A percentile compares a stretch with the other conserved stretches of the same genome.
Evolutionary conservation across 371 early-diverging fungal genomes (phyloP).

Genomic region (Rhizopus delemar): DNA sequence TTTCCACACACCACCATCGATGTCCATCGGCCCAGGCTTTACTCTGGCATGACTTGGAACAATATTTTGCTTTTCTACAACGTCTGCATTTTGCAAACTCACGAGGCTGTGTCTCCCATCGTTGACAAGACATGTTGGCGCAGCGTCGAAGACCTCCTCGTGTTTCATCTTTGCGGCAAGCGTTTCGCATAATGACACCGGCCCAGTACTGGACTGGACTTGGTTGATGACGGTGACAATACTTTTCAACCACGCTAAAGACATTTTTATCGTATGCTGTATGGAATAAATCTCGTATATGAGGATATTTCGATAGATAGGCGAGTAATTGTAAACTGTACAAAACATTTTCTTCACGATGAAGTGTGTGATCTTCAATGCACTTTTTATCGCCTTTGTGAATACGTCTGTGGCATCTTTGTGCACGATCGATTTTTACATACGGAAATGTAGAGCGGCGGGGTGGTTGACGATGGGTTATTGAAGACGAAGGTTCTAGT

Average conservation of each 20-base stretch:
- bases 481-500: not conserved
- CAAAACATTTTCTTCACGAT: constrained; percentile 81
- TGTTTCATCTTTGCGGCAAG: constrained; percentile 74
- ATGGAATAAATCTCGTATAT: constrained; percentile 70
- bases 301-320: constrained; percentile 83
- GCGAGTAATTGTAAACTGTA: constrained; percentile 83
- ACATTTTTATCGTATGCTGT: constrained; percentile 62
- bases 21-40: constrained; percentile 80
- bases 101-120: constrained; percentile 70
- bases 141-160: constrained; percentile 72
- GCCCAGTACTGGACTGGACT: constrained; percentile 78
- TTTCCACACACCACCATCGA: constrained; percentile 78
- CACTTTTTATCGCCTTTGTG: constrained; percentile 26
- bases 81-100: constrained; percentile 82
- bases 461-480: not conserved
- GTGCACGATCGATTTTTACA: constrained; percentile 30
- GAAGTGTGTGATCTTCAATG: constrained; percentile 55
- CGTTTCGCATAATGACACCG: constrained; percentile 78
- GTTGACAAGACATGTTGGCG: constrained; percentile 71
- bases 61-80: constrained; percentile 81
- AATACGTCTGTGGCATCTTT: constrained; percentile 35
- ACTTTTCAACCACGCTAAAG: constrained; percentile 75
- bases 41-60: constrained; percentile 73
- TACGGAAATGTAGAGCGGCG: constrained; percentile 48
- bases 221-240: constrained; percentile 66